A percentile compares a stretch with the other conserved stretches of the same genome.
These are phyloP conservation scores for Entelexis paramagnoliae DNA, from an alignment of 1,139 yeast species.

Conservation along the genomic window DNA sequence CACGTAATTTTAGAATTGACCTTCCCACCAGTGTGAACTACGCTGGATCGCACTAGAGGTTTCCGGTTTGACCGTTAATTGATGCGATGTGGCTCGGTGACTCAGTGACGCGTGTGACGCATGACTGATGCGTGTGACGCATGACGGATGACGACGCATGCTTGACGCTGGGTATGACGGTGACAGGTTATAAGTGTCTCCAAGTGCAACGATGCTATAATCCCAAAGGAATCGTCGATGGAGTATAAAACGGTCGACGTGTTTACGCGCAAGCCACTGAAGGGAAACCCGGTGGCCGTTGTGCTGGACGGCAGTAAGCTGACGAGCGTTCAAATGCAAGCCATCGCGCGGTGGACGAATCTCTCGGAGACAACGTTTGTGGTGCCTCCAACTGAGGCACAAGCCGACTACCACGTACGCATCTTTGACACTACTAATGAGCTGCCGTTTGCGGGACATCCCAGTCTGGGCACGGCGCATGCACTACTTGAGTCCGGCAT, in stretches of 20 bases:
- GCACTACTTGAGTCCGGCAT: conserved; percentile 17
- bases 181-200: too few species aligned
- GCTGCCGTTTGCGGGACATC: conserved; percentile 53
- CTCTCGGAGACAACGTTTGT: conserved; percentile 48
- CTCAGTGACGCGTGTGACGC: too few species aligned
- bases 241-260: conserved; percentile 37
- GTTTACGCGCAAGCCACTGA: conserved; percentile 36
- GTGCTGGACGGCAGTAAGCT: conserved; percentile 26
- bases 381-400: conserved; percentile 36
- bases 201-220: too few species aligned
- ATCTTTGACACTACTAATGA: conserved; percentile 42
- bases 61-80: too few species aligned
- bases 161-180: too few species aligned
- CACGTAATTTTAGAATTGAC: too few species aligned
- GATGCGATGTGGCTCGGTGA: too few species aligned
- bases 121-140: too few species aligned
- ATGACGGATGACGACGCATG: too few species aligned
- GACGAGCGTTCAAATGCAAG: conserved; percentile 35
- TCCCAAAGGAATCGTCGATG: too few species aligned
- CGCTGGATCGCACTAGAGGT: too few species aligned
- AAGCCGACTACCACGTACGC: conserved; percentile 41
- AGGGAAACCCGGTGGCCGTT: conserved; percentile 51
- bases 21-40: too few species aligned
- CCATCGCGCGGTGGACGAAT: conserved; percentile 47
- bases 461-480: conserved; percentile 43